Evolutionary conservation across 2,329 filamentous ascomycete genomes (phyloP), one percentile per base, ranked within the genome.

Genomic region (Bipolaris gigantea): DNA sequence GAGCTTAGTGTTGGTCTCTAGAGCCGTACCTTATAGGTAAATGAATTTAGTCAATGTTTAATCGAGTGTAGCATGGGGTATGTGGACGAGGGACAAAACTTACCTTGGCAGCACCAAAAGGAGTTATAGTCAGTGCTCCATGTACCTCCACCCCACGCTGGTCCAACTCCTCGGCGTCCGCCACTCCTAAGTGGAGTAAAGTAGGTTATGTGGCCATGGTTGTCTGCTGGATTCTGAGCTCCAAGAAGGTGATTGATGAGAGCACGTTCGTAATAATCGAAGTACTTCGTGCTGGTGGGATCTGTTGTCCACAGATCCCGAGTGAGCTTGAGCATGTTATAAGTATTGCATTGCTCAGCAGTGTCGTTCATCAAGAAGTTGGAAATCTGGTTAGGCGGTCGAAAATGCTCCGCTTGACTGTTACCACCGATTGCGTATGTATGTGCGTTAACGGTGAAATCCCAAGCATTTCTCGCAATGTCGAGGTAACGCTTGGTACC

Each of bases 281-380:
- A 81, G 64, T 82, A 82, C 1, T 69, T 65, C 2, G 76, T 65
- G 16, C 69, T 69, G 0, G 57, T 66, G 0, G 79, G 79, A 25
- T 79, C 71, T 30, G 77, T 65, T 1, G 73, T 66, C 77, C 77
- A 83, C 4, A 83, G 72, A 50, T 83, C 80, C 0, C 80, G 75
- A 0, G 81, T 82, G 33, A 83, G 66, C 62, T 83, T 83, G 41
- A 83, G 77, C 81, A 83, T 83, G 60, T 83, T 83, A 63, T 83
- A 82, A 0, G 79, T 80, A 64, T 83, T 83, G 67, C 81, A 83
- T 2, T 75, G 75, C 65, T 83, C 81, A 40, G 75, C 76, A 0
- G 80, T 82, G 61, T 83, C 81, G 0, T 68, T 61, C 3, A 65
- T 66, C 10, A 83, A 69, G 47, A 75, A 78, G 2, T 59, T 62